A percentile compares a stretch with the other conserved stretches of the same genome.
Conservation (phyloP, 768 basidiomycete genomes). For the Termitomyces heimii region DNA sequence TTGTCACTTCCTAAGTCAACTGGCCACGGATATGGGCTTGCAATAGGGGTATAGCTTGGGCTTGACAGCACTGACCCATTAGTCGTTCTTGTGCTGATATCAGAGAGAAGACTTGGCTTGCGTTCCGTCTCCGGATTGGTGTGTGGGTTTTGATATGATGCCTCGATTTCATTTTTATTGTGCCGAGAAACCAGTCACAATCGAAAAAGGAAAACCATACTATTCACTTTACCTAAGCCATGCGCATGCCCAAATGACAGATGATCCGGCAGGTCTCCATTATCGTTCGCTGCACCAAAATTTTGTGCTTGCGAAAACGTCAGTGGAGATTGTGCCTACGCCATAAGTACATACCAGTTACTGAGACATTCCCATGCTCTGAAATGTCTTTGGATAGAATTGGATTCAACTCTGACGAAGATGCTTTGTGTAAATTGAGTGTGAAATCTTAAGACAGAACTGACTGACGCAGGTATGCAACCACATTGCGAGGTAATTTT, state of each 20-base stretch:
- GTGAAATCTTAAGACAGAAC: neutral
- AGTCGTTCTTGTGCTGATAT: slow-evolving; percentile 11
- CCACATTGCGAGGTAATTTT: neutral
- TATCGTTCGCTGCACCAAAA: neutral
- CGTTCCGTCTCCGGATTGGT: neutral
- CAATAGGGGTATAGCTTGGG: neutral
- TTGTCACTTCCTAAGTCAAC: neutral
- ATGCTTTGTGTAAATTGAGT: neutral
- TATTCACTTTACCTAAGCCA: neutral
- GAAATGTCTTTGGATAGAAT: neutral
- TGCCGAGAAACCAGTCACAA: neutral
- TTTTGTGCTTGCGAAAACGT: neutral
- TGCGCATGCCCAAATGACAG: no score
- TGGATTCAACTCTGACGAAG: neutral
- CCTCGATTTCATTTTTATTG: neutral
- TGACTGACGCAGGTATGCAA: slow-evolving; percentile 13
- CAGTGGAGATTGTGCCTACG: neutral
- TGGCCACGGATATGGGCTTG: neutral
- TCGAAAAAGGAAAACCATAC: no score
- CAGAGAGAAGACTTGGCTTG: neutral
- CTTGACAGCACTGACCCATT: slow-evolving; percentile 5
- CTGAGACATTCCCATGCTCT: neutral
- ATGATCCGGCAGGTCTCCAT: neutral
- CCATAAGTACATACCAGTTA: neutral
- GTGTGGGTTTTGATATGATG: slow-evolving; percentile 1